These are phyloP conservation scores for Fusarium sp. DNA, from an alignment of 2,329 filamentous ascomycete species.

Conservation along the genomic window DNA sequence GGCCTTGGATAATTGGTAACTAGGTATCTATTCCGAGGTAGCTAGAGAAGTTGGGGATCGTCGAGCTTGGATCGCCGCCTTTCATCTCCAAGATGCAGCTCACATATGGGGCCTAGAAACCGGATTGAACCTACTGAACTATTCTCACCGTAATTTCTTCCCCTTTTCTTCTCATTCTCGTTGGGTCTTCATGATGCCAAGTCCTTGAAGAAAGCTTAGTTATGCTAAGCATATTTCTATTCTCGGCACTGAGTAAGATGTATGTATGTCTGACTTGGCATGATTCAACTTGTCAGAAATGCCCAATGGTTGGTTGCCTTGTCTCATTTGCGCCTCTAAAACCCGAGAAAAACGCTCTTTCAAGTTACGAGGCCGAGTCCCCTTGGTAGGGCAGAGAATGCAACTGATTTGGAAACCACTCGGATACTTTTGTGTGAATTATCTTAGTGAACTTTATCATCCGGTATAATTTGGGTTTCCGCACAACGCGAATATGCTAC, in stretches of 20 bases:
- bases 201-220: not conserved
- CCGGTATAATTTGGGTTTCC: not conserved
- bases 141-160: not conserved
- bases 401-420: not conserved
- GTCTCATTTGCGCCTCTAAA: not conserved
- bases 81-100: not conserved
- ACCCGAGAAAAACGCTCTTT: not conserved
- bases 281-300: not conserved
- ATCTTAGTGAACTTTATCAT: not conserved
- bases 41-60: not conserved
- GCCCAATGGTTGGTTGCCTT: not conserved
- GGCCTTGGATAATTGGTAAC: not conserved
- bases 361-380: not conserved
- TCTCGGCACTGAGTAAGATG: not conserved
- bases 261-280: not conserved
- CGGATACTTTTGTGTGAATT: not conserved
- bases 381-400: not conserved
- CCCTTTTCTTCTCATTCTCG: not conserved
- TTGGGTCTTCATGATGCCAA: not conserved
- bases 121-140: not conserved
- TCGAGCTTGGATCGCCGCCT: not conserved
- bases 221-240: not conserved
- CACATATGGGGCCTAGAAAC: not conserved
- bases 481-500: not conserved
- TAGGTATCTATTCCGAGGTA: not conserved